These are phyloP conservation scores for Juglanconis juglandina DNA, from an alignment of 2,329 filamentous ascomycete species.

Conservation along the genomic window DNA sequence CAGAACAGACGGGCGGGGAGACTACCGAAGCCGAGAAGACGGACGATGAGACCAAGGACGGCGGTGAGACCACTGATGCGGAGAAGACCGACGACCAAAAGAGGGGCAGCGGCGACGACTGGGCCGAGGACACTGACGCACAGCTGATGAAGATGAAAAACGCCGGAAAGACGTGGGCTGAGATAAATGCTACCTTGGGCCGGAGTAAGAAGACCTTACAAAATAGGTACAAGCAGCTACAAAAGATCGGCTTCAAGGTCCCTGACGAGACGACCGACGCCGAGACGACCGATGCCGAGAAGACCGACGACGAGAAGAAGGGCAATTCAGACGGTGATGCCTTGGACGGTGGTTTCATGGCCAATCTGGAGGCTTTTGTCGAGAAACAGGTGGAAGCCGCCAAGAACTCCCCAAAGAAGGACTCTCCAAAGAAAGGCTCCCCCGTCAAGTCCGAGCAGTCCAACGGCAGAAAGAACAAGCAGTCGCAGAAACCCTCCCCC, in stretches of 20 bases:
- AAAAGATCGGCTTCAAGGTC: no score
- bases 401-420: neutral
- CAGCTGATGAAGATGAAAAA: no score
- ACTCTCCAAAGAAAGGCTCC: no score
- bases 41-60: neutral
- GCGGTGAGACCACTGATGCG: neutral
- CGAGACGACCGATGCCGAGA: neutral
- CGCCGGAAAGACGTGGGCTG: no score
- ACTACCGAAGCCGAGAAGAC: slow-evolving; percentile 4
- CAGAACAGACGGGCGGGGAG: neutral
- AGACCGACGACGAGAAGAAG: neutral
- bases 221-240: no score
- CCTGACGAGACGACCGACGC: neutral
- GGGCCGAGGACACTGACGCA: neutral
- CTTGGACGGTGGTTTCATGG: no score
- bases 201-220: no score
- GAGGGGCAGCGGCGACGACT: neutral
- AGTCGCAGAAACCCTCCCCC: neutral
- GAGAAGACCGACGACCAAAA: neutral
- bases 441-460: neutral
- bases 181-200: no score
- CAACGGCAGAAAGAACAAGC: neutral
- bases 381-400: neutral
- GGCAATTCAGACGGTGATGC: neutral
- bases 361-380: no score